Conservation (phyloP, 2,329 filamentous ascomycete species). For the Diplodia intermedia region DNA sequence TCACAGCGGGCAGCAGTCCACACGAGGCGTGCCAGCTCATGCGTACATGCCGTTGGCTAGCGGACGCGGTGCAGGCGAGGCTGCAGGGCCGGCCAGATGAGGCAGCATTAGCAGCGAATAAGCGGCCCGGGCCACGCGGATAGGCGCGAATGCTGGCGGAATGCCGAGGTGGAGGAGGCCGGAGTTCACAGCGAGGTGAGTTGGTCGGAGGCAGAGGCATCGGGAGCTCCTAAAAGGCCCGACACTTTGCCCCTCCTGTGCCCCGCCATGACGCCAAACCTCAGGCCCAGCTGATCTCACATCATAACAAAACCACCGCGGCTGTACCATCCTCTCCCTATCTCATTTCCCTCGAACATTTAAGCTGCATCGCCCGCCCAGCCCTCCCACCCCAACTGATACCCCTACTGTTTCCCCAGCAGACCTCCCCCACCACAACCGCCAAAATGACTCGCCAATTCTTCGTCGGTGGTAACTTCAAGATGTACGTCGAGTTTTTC, state of each 20-base stretch:
- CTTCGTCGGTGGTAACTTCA: constrained; percentile 99
- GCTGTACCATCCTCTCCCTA: constrained; percentile 3
- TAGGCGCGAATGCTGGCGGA: neutral
- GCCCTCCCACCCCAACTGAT: neutral
- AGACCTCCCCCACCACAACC: constrained; percentile 27
- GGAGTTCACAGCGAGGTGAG: constrained; percentile 14
- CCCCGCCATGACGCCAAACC: constrained; percentile 31
- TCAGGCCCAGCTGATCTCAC: constrained; percentile 30
- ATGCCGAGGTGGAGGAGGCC: neutral
- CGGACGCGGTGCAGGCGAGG: neutral
- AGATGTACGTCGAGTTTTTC: constrained; percentile 74
- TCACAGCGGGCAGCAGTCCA: constrained; percentile 1
- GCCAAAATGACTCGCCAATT: constrained; percentile 90
- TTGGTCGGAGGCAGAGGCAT: constrained; percentile 12
- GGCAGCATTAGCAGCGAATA: constrained; percentile 17
- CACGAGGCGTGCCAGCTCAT: constrained; percentile 26
- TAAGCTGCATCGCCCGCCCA: neutral
- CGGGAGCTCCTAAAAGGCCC: constrained; percentile 19
- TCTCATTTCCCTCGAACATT: constrained; percentile 21
- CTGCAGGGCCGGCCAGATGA: constrained; percentile 18
- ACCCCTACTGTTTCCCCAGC: constrained; percentile 7
- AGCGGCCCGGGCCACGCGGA: neutral
- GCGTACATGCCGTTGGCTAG: constrained; percentile 12
- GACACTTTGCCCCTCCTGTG: constrained; percentile 29
- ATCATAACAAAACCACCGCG: constrained; percentile 30